phyloP scores from a whole-genome alignment of 495 filamentous ascomycete species.

The Penicillium flavigenum region DNA sequence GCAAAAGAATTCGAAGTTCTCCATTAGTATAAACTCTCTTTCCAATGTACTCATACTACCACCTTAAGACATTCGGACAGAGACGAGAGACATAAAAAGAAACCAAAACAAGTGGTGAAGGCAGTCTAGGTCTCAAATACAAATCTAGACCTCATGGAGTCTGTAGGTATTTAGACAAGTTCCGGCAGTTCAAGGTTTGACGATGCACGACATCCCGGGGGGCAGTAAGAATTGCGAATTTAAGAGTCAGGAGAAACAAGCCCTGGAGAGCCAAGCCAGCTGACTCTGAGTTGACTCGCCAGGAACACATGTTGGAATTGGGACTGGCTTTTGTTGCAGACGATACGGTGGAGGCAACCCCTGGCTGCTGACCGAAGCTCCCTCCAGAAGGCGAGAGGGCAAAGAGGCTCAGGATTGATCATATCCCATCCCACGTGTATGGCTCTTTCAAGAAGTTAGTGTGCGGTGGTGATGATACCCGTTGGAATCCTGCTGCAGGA shows the following conservation, averaged over 20 bases:
- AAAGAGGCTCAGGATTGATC: conserved; percentile 12
- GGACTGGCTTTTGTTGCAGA: conserved; percentile 20
- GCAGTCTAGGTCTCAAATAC: conserved; percentile 14
- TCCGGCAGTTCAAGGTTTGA: conserved; percentile 24
- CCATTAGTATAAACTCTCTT: neutral
- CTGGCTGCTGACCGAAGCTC: conserved; percentile 3
- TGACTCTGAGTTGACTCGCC: conserved; percentile 21
- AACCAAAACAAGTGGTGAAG: neutral
- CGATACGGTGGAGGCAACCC: conserved; percentile 8
- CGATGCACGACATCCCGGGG: conserved; percentile 27
- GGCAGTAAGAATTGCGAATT: conserved; percentile 1
- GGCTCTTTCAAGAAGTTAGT: conserved; percentile 4
- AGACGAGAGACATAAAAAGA: neutral
- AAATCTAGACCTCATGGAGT: conserved; percentile 5
- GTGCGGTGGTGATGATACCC: conserved; percentile 9
- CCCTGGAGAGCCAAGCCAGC: conserved; percentile 10
- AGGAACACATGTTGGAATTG: conserved; percentile 29
- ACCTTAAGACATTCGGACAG: neutral
- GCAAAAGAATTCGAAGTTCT: neutral
- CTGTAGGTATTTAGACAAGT: conserved; percentile 15
- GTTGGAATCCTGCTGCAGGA: conserved; percentile 36
- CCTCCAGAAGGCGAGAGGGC: neutral
- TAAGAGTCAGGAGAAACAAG: conserved; percentile 12
- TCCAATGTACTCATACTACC: neutral
- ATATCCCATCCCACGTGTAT: conserved; percentile 7